Percentiles rank a stretch among this genome's conserved stretches.
Conservation (phyloP, 768 basidiomycete species). For the Phylloporus scabripes region DNA sequence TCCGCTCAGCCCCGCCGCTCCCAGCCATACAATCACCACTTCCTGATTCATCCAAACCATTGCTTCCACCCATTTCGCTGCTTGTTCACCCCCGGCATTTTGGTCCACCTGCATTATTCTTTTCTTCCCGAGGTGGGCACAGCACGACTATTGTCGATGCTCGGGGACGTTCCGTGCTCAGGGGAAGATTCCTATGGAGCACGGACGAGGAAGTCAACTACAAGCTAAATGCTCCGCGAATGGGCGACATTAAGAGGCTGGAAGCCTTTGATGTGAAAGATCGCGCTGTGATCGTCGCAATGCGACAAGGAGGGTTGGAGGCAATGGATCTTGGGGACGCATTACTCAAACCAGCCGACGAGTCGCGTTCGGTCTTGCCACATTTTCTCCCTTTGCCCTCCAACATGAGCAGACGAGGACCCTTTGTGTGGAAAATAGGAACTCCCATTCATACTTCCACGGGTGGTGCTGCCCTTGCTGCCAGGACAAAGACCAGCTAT, state of each 20-base stretch:
- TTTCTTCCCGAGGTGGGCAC: slow-evolving; percentile 83
- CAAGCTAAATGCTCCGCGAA: slow-evolving; percentile 36
- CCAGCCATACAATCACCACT: slow-evolving; percentile 27
- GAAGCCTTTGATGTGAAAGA: slow-evolving; percentile 78
- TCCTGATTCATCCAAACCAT: slow-evolving; percentile 43
- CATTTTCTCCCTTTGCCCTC: slow-evolving; percentile 59
- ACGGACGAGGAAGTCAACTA: slow-evolving; percentile 48
- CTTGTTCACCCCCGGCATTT: slow-evolving; percentile 76
- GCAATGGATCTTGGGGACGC: slow-evolving; percentile 78
- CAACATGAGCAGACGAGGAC: slow-evolving; percentile 60
- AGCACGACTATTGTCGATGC: slow-evolving; percentile 85
- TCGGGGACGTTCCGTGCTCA: slow-evolving; percentile 79
- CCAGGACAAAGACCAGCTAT: slow-evolving; percentile 38
- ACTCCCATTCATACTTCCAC: slow-evolving; percentile 50
- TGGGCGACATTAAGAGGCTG: slow-evolving; percentile 79
- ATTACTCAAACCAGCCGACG: slow-evolving; percentile 71
- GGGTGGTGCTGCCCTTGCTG: slow-evolving; percentile 36
- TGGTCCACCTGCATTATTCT: slow-evolving; percentile 83
- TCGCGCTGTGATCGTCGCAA: slow-evolving; percentile 73
- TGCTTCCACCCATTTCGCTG: slow-evolving; percentile 70
- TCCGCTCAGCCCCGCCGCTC: slow-evolving; percentile 45
- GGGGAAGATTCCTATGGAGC: slow-evolving; percentile 78
- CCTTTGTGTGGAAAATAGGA: slow-evolving; percentile 83
- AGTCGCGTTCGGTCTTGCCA: slow-evolving; percentile 68
- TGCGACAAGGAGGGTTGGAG: slow-evolving; percentile 83